Evolutionary conservation across 495 filamentous ascomycete species (phyloP), one percentile per base, ranked within the genome.

Genomic region (Oleoguttula mirabilis): DNA sequence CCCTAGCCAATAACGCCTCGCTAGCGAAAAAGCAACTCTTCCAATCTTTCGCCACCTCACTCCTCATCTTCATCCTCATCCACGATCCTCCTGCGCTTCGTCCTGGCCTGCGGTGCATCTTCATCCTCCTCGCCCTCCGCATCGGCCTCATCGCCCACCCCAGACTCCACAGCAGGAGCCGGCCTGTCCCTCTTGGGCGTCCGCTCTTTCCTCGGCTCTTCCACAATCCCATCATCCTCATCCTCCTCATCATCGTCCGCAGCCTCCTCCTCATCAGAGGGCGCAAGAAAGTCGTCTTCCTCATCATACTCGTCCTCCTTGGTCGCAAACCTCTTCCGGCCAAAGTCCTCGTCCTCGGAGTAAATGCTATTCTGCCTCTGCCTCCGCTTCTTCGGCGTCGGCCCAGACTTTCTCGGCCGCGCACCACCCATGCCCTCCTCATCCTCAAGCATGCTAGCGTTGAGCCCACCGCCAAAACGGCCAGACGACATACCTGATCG

Each of bases 301-400:
- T 73, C 61, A 43, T 73, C 71, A 32, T 73, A 95, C 56, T 88
- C 82, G 55, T 95, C 85, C 48, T 84, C 74, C 16, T 72, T 69
- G 14, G 70, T 71, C 19, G 69, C 65, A 3, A 76, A 74, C 30
- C 77, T 67, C 25, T 75, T 72, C 1, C 69, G 65, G 43, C 73
- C 73, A 45, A 76, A 71, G 20, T 94, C 62, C 24, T 66, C 62
- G 23, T 65, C 62, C 21, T 55, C 52, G 35, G 52, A 58, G 51
- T 60, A 63, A 41, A 62, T 60, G 23, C 55, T 52, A 24, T 57
- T 55, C 31, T 52, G 28, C 12, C 54, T 46, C 39, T 47, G 50
- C 21, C 42, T 43, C 30, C 46, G 52, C 21, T 51, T 39, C 15
- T 39, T 32, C 30, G 51, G 50, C 45, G 56, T 61, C 21, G 24